Conservation (phyloP, 352 stramenopile species). For the Phytophthora uliginosa region DNA sequence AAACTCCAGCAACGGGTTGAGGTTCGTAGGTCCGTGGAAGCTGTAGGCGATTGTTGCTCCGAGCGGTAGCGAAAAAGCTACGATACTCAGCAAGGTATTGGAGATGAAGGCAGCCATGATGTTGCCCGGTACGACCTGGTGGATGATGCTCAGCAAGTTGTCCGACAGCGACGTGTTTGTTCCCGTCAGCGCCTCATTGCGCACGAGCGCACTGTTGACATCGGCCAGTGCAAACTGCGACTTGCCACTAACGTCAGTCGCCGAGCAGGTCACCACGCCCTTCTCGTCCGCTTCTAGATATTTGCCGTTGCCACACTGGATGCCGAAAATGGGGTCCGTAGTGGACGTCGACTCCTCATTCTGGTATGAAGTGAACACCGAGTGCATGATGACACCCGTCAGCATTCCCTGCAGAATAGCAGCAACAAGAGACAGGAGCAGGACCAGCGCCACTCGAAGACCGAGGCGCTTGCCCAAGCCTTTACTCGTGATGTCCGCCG, state of each 20-base stretch:
- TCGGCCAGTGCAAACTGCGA: constrained; percentile 71
- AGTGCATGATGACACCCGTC: constrained; percentile 63
- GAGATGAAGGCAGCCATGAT: constrained; percentile 79
- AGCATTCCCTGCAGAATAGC: constrained; percentile 66
- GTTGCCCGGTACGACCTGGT: constrained; percentile 76
- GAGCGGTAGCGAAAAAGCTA: constrained; percentile 75
- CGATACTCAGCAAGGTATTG: constrained; percentile 75
- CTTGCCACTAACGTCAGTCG: constrained; percentile 35
- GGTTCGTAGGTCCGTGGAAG: constrained; percentile 73
- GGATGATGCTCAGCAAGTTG: constrained; percentile 71
- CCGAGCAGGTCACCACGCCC: constrained; percentile 72
- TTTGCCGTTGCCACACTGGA: constrained; percentile 78
- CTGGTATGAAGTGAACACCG: constrained; percentile 46
- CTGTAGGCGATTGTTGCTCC: constrained; percentile 73
- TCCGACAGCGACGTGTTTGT: constrained; percentile 61
- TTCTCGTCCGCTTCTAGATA: constrained; percentile 66
- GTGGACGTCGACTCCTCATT: constrained; percentile 30
- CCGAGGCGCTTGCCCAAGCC: constrained; percentile 55
- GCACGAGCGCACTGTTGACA: constrained; percentile 63
- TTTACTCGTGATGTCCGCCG: constrained; percentile 73
- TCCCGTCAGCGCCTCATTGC: constrained; percentile 49
- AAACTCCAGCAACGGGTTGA: constrained; percentile 86
- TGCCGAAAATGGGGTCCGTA: constrained; percentile 68
- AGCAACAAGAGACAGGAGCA: constrained; percentile 57
- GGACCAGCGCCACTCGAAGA: constrained; percentile 52